A percentile compares a stretch with the other conserved stretches of the same genome.
Evolutionary conservation across 1,284 basidiomycete genomes (phyloP).

Genomic region (Taiwanofungus camphoratus): DNA sequence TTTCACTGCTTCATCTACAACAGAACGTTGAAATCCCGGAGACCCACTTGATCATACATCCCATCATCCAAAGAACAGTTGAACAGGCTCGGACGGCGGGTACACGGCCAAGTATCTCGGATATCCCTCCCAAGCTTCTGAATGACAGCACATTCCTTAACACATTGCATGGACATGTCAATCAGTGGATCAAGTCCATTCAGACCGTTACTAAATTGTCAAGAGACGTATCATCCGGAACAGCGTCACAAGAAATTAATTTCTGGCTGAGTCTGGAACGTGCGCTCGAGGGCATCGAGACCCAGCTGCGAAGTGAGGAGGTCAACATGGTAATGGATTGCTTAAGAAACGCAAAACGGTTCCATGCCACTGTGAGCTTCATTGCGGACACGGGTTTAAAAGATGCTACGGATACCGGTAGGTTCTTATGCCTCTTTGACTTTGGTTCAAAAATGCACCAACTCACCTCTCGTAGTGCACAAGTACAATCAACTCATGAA

Average conservation of each 20-base stretch:
- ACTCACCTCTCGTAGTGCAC: conserved; percentile 57
- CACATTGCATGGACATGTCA: conserved; percentile 90
- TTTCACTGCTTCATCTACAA: conserved; percentile 94
- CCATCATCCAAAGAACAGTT: conserved; percentile 83
- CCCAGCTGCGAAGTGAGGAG: conserved; percentile 87
- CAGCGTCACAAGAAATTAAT: conserved; percentile 97
- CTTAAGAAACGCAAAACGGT: conserved; percentile 92
- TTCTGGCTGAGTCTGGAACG: conserved; percentile 96
- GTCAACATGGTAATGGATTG: conserved; percentile 95
- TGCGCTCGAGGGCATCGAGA: conserved; percentile 90
- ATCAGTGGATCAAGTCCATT: conserved; percentile 97
- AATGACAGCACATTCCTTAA: conserved; percentile 92
- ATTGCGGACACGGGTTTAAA: conserved; percentile 96
- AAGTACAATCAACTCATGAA: conserved; percentile 99
- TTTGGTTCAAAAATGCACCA: background rate
- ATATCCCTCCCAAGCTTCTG: conserved; percentile 70
- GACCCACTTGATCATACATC: conserved; percentile 90
- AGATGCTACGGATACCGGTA: conserved; percentile 83
- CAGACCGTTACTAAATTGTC: conserved; percentile 94
- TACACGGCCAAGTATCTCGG: conserved; percentile 67
- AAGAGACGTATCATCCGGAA: conserved; percentile 91
- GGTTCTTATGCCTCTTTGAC: conserved; percentile 25
- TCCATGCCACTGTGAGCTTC: conserved; percentile 96
- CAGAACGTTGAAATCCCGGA: conserved; percentile 99
- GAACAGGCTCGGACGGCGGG: conserved; percentile 64